Evolutionary conservation across 192 early-diverging fungal species (phyloP).

Genomic region (Ramicandelaber brevisporus): DNA sequence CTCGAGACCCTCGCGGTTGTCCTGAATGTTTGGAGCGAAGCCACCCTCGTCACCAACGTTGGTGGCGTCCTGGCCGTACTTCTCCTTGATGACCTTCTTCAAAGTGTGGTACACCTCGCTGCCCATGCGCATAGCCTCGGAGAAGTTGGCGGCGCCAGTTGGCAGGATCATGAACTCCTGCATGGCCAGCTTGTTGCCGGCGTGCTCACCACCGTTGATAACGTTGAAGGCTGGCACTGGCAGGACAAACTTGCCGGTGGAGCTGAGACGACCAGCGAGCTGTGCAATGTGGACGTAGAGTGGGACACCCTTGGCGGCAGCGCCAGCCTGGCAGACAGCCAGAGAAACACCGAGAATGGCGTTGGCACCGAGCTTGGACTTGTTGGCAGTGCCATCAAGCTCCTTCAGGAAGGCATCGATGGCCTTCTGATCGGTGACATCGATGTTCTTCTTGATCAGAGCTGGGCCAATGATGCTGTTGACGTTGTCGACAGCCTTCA

Average conservation of each 20-base stretch:
- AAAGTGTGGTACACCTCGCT: constrained; percentile 91
- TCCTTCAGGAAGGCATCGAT: constrained; percentile 79
- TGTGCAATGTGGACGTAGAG: constrained; percentile 90
- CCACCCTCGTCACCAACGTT: constrained; percentile 99
- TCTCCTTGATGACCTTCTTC: constrained; percentile 92
- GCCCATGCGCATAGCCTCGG: constrained; percentile 94
- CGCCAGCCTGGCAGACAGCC: constrained; percentile 85
- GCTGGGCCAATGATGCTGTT: constrained; percentile 70
- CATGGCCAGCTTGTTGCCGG: constrained; percentile 99
- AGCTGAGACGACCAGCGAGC: constrained; percentile 42
- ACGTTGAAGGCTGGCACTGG: constrained; percentile 97
- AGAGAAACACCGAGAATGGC: constrained; percentile 96
- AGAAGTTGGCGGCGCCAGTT: constrained; percentile 73
- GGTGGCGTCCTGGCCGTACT: constrained; percentile 97
- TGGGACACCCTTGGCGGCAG: constrained; percentile 78
- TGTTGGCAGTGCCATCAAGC: constrained; percentile 90
- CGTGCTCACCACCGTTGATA: constrained; percentile 97
- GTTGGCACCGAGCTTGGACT: constrained; percentile 89
- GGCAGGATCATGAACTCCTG: constrained; percentile 99
- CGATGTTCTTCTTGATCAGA: constrained; percentile 50
- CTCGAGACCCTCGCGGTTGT: constrained; percentile 86
- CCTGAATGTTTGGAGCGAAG: constrained; percentile 97
- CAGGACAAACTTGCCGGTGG: constrained; percentile 66
- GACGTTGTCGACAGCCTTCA: constrained; percentile 75
- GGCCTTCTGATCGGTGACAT: constrained; percentile 63